A percentile compares a stretch with the other conserved stretches of the same genome.
These are phyloP conservation scores for Parathielavia appendiculata DNA, from an alignment of 495 filamentous ascomycete genomes.

Conservation along the genomic window DNA sequence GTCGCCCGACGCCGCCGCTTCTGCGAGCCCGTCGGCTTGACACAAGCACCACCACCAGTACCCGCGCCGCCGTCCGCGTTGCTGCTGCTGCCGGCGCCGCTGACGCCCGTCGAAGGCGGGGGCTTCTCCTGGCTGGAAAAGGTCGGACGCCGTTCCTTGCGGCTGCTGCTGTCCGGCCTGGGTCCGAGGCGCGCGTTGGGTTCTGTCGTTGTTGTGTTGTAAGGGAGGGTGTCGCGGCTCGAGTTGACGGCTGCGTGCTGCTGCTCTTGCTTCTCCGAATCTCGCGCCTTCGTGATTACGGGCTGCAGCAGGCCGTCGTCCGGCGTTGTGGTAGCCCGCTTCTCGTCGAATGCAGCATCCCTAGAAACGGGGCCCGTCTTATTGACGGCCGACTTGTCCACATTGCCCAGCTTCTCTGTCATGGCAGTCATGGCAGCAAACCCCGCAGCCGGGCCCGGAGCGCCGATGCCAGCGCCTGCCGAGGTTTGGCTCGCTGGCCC, in stretches of 20 bases:
- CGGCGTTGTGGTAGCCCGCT: constrained; percentile 11
- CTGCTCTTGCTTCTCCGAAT: constrained; percentile 36
- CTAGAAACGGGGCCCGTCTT: not conserved
- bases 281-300: constrained; percentile 15
- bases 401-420: constrained; percentile 18
- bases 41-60: not conserved
- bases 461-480: constrained; percentile 30
- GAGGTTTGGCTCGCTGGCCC: constrained; percentile 11
- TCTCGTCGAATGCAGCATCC: constrained; percentile 20
- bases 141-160: constrained; percentile 41
- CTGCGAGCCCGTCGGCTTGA: constrained; percentile 32
- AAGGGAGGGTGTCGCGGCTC: constrained; percentile 17
- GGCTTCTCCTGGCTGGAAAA: constrained; percentile 43
- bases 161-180: constrained; percentile 24
- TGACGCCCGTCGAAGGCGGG: constrained; percentile 26
- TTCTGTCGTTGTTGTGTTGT: constrained; percentile 3
- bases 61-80: constrained; percentile 7
- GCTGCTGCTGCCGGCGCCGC: constrained; percentile 18
- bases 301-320: constrained; percentile 1
- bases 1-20: constrained; percentile 62
- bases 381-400: constrained; percentile 3
- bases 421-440: constrained; percentile 14
- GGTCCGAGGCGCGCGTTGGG: constrained; percentile 8
- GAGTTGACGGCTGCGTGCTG: constrained; percentile 7
- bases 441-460: constrained; percentile 25